Conservation (phyloP, 2,329 filamentous ascomycete species). For the Sarocladium oryzae region DNA sequence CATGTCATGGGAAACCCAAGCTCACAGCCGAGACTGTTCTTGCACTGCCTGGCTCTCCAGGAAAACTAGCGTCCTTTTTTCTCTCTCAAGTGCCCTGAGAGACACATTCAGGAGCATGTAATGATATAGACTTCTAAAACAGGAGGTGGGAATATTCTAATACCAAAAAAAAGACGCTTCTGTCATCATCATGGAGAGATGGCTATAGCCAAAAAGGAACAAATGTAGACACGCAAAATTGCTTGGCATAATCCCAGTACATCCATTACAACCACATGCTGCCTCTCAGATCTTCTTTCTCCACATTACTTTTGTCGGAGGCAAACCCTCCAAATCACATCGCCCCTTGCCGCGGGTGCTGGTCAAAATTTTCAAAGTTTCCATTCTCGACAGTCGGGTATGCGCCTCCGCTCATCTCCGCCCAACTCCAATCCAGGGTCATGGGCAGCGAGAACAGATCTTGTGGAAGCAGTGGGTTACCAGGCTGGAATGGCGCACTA, state of each 20-base stretch:
- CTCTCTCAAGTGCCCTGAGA: too few species aligned
- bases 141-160: not conserved
- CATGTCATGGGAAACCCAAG: too few species aligned
- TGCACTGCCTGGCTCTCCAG: too few species aligned
- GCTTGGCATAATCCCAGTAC: constrained; percentile 2
- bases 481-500: constrained; percentile 12
- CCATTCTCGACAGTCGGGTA: constrained; percentile 61
- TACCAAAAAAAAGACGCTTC: not conserved
- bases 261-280: not conserved
- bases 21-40: too few species aligned
- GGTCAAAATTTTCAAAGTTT: constrained; percentile 38
- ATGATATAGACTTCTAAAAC: not conserved
- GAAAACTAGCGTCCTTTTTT: too few species aligned
- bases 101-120: too few species aligned
- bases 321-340: not conserved
- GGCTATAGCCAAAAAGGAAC: constrained; percentile 2
- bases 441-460: constrained; percentile 95
- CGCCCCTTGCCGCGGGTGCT: not conserved
- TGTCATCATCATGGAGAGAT: not conserved
- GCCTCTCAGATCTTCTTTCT: not conserved
- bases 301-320: not conserved
- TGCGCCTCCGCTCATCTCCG: constrained; percentile 59
- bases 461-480: constrained; percentile 82
- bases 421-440: constrained; percentile 86
- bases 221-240: not conserved